Base-by-base conservation (phyloP, 2,329 filamentous ascomycete genomes). In the Aureobasidium vineae region DNA sequence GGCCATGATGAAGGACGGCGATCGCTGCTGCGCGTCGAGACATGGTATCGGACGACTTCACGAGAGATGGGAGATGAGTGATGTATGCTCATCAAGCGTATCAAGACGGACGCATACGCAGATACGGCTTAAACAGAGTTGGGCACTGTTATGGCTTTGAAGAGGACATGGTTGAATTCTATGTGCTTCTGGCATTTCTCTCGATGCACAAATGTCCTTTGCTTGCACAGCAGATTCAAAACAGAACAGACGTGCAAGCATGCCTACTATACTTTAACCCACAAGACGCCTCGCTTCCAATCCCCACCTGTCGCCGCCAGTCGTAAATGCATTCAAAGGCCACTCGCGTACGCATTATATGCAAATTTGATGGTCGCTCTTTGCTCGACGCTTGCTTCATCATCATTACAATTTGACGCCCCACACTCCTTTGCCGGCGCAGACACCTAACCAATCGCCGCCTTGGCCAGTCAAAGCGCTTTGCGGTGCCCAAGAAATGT, bases 361-460 rank as follows among this genome's bases (percentile, higher is more conserved):
- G 61, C 61, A 64, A 61, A 61, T 38, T 59, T 19, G 52, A 57
- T 57, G 21, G 23, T 56, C 54, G 38, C 19, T n/a, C 38, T 60
- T 19, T 40, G 26, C 28, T 23, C 26, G 6, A 31, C 43, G 26
- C 15, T 16, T 49, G 47, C 26, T 23, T 50, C 40, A 31, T 65
- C 28, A 28, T 54, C 40, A 23, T 79, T 75, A 82, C 70, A 83
- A 68, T 73, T 82, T 85, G 19, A 92, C 88, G 31, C 90, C 90
- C 90, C 90, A 95, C 40, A 95, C 85, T 5, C 91, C 91, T 68
- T 91, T 83, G 23, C 91, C 91, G 21, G 90, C 91, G 72, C 88
- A 89, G 2, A 95, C 89, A 52, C 91, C 91, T 7, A 96, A 80
- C 91, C 91, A 96, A 71, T 96, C 91, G 23, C 90, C 90, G 19